Evolutionary conservation across 495 filamentous ascomycete species (phyloP).

Genomic region (Neurospora tetrasperma): DNA sequence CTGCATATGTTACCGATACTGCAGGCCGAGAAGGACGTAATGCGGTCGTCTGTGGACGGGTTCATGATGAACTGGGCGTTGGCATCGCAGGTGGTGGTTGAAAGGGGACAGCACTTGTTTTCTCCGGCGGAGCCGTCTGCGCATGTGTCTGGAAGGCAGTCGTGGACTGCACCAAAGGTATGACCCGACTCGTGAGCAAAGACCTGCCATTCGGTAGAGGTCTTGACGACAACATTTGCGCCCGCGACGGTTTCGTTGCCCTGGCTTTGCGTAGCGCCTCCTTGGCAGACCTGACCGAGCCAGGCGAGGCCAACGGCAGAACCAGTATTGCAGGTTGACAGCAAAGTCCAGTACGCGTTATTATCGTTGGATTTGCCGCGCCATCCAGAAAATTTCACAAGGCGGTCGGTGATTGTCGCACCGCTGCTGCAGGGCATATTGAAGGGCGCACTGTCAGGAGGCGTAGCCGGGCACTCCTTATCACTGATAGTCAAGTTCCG

Average conservation of each 20-base stretch:
- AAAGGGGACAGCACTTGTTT: conserved; percentile 84
- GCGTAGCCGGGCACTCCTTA: conserved; percentile 52
- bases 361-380: conserved; percentile 57
- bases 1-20: conserved; percentile 90
- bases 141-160: conserved; percentile 68
- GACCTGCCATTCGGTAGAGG: conserved; percentile 83
- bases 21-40: conserved; percentile 76
- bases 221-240: conserved; percentile 84
- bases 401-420: conserved; percentile 61
- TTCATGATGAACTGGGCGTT: conserved; percentile 84
- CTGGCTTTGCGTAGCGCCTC: conserved; percentile 35
- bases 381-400: conserved; percentile 87
- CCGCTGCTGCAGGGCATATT: conserved; percentile 59
- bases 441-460: conserved; percentile 60
- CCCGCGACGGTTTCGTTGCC: conserved; percentile 60
- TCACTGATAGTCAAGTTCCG: conserved; percentile 72
- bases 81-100: conserved; percentile 60
- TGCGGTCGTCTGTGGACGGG: conserved; percentile 62
- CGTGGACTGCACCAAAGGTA: conserved; percentile 92
- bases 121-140: conserved; percentile 41
- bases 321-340: conserved; percentile 76
- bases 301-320: conserved; percentile 88
- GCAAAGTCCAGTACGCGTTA: conserved; percentile 88
- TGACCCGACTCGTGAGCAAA: conserved; percentile 95
- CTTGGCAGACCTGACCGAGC: conserved; percentile 78